Evolutionary conservation across 805 yeast species (phyloP), one percentile per base, ranked within the genome.

Genomic region (Groenewaldozyma tartarivorans): DNA sequence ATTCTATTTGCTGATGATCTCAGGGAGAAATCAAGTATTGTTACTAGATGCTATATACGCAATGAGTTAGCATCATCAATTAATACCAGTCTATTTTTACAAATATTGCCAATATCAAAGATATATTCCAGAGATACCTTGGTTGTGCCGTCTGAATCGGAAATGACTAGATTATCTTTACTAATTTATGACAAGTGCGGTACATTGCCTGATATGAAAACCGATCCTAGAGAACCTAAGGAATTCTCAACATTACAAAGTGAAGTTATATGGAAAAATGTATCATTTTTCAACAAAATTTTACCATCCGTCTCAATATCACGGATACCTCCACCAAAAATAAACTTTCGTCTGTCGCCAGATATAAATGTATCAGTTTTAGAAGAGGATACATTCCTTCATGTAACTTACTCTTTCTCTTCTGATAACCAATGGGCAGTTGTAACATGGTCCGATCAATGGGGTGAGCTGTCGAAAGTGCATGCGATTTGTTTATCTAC

Each of bases 401-500:
- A 92, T 55, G 68, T 92, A 7, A 86, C 95, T 1, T 90, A 88
- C 52, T 85, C 86, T 22, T 60, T 94, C 39, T 81, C 95, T 0
- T 66, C 74, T 3, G 95, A 88, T 57, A 77, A 77, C 45, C 76
- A 75, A 41, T 90, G 96, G 95, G 69, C 86, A 34, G 75, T 79
- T 18, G 94, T 85, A 0, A 80, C 94, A 0, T 86, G 96, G 94
- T 70, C 92, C 0, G 95, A 90, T 53, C 90, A 88, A 37, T 71
- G 72, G 56, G 95, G 95, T 0, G 66, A 67, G 3, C 68, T 75
- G 9, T 72, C 78, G 15, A 69, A 67, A 35, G 71, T 79, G 0
- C 79, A 75, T 48, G 71, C 86, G 0, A 82, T 55, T 31, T 40
- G 54, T 7, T 35, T 61, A 9, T 41, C 38, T 9, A 42, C 47